Evolutionary conservation across 2,329 filamentous ascomycete genomes (phyloP), one percentile per base, ranked within the genome.

Genomic region (Fusarium acutatum): DNA sequence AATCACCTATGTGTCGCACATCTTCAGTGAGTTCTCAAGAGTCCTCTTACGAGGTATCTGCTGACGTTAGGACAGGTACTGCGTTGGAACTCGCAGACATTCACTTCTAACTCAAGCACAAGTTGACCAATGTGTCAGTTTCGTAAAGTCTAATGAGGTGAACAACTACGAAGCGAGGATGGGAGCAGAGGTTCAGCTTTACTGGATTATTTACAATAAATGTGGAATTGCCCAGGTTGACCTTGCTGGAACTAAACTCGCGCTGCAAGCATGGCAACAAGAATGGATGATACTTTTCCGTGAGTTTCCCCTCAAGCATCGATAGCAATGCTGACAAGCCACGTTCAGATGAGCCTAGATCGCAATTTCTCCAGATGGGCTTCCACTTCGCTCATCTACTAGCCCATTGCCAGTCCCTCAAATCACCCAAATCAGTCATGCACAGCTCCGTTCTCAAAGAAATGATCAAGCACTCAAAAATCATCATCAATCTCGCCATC

Each of bases 321-420:
- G n/a, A n/a, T n/a, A n/a, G n/a, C n/a, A n/a, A n/a, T n/a, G n/a
- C n/a, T n/a, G n/a, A n/a, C n/a, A n/a, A n/a, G n/a, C n/a, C n/a
- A n/a, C n/a, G n/a, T n/a, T n/a, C n/a, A n/a, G n/a, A n/a, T n/a
- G 61, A 79, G 44, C 75, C 77, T 5, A 74, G 78, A 3, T 79
- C 78, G 14, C 78, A 79, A 18, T 80, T 80, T 38, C 69, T 80
- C 0, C 77, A 79, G 41, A 78, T 80, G 72, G 78, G 78, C 3
- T 78, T 77, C 30, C 69, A 79, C 47, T 80, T 80, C 38, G 77
- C 77, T 10, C 69, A 79, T 17, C 73, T 79, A 1, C 50, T 80
- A 4, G 71, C 73, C 0, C 66, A 77, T 32, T 74, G 71, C 12
- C 78, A 77, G n/a, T 74, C 72, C 4, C 57, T 79, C 4, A 78